These are phyloP conservation scores for Cyphellophora europaea DNA, from an alignment of 2,329 filamentous ascomycete species.

Conservation along the genomic window DNA sequence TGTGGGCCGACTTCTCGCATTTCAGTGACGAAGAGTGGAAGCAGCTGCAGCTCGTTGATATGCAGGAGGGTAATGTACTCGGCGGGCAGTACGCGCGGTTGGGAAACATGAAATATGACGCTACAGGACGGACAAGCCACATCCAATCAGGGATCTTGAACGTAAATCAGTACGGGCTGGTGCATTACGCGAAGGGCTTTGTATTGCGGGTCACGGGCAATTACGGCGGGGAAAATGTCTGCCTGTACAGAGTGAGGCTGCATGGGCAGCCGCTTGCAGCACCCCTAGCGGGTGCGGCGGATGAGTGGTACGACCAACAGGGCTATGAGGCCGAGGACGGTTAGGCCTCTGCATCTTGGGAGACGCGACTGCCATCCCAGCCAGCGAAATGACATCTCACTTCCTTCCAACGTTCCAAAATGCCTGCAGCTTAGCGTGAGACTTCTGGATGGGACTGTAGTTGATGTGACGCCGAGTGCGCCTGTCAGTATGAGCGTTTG, in stretches of 20 bases:
- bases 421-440: too few relatives aligned
- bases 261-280: slow-evolving; percentile 23
- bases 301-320: not conserved
- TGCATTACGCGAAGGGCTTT: slow-evolving; percentile 24
- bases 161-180: slow-evolving; percentile 18
- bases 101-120: slow-evolving; percentile 15
- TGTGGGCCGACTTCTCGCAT: slow-evolving; percentile 55
- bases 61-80: slow-evolving; percentile 9
- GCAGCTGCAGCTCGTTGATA: slow-evolving; percentile 10
- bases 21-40: slow-evolving; percentile 14
- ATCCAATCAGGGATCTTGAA: slow-evolving; percentile 31
- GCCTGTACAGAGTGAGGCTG: slow-evolving; percentile 36
- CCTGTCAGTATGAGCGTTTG: too few relatives aligned
- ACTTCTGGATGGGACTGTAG: too few relatives aligned
- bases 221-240: slow-evolving; percentile 34
- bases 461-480: too few relatives aligned
- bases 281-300: not conserved
- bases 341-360: too few relatives aligned
- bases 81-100: slow-evolving; percentile 12
- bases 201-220: slow-evolving; percentile 33
- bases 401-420: too few relatives aligned
- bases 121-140: slow-evolving; percentile 18
- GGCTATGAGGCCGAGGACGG: not conserved
- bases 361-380: too few relatives aligned
- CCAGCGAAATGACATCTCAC: too few relatives aligned